These are phyloP conservation scores for Xylariaceae sp. DNA, from an alignment of 2,329 filamentous ascomycete genomes.

Conservation along the genomic window DNA sequence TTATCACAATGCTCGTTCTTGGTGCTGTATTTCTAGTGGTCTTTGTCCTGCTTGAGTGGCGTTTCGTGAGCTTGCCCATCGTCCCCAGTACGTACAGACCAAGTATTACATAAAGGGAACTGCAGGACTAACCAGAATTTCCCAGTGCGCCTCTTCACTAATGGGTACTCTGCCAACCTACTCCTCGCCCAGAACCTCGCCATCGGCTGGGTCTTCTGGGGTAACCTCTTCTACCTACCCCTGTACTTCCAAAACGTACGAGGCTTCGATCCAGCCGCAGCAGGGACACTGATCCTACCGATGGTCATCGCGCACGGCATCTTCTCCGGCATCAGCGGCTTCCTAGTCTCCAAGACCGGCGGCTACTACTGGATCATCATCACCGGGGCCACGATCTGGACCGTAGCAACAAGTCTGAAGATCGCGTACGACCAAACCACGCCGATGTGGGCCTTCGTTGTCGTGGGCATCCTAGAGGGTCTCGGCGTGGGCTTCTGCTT, in stretches of 20 bases:
- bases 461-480: neutral
- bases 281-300: constrained; percentile 4
- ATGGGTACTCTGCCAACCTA: too few relatives aligned
- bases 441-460: neutral
- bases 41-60: neutral
- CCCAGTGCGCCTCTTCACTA: constrained; percentile 4
- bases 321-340: constrained; percentile 1
- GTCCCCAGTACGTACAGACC: neutral
- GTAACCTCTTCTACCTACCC: neutral
- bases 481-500: neutral
- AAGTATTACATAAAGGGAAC: constrained; percentile 1
- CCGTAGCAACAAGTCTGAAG: neutral
- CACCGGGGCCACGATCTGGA: constrained; percentile 3
- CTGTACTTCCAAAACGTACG: neutral
- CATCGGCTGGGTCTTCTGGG: neutral
- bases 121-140: constrained; percentile 1
- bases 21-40: neutral
- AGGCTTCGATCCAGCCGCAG: constrained; percentile 1
- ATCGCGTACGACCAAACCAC: neutral
- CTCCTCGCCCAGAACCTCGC: neutral
- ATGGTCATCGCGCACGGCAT: constrained; percentile 5
- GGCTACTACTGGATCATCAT: constrained; percentile 4
- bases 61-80: neutral
- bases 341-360: constrained; percentile 1
- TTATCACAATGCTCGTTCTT: neutral